Evolutionary conservation across 371 early-diverging fungal genomes (phyloP).

Genomic region (Fennellomyces sp.): DNA sequence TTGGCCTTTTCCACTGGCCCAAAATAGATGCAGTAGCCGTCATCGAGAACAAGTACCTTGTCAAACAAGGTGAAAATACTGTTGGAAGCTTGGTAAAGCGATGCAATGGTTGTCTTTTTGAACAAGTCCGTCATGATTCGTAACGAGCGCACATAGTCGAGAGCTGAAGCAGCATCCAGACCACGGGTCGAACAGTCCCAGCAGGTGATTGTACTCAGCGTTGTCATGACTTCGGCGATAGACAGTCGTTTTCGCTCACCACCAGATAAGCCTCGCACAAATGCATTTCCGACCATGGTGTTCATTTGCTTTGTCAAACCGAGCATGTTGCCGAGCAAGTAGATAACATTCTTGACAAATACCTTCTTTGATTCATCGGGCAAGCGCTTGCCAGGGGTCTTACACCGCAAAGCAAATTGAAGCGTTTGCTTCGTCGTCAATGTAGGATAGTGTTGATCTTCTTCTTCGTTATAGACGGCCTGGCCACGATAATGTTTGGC

Average conservation of each 20-base stretch:
- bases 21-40: constrained; percentile 76
- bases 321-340: constrained; percentile 56
- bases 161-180: constrained; percentile 87
- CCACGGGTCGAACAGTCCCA: constrained; percentile 90
- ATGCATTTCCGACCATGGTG: constrained; percentile 83
- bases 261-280: constrained; percentile 80
- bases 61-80: constrained; percentile 79
- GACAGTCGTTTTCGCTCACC: constrained; percentile 88
- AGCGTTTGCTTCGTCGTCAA: constrained; percentile 50
- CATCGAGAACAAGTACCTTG: constrained; percentile 70
- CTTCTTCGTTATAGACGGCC: constrained; percentile 52
- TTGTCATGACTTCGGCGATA: constrained; percentile 85
- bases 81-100: constrained; percentile 77
- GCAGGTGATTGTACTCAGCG: constrained; percentile 68
- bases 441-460: constrained; percentile 46
- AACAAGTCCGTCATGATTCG: constrained; percentile 66
- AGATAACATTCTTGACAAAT: constrained; percentile 30
- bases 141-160: constrained; percentile 71
- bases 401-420: constrained; percentile 50
- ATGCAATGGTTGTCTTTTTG: constrained; percentile 64
- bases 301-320: constrained; percentile 74
- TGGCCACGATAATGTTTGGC: constrained; percentile 44
- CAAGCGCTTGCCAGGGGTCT: constrained; percentile 40
- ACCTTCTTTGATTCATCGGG: constrained; percentile 25
- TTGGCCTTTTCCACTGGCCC: constrained; percentile 65